A percentile compares a stretch with the other conserved stretches of the same genome.
Conservation (phyloP, 2,329 filamentous ascomycete genomes). For the Neurospora sp. region DNA sequence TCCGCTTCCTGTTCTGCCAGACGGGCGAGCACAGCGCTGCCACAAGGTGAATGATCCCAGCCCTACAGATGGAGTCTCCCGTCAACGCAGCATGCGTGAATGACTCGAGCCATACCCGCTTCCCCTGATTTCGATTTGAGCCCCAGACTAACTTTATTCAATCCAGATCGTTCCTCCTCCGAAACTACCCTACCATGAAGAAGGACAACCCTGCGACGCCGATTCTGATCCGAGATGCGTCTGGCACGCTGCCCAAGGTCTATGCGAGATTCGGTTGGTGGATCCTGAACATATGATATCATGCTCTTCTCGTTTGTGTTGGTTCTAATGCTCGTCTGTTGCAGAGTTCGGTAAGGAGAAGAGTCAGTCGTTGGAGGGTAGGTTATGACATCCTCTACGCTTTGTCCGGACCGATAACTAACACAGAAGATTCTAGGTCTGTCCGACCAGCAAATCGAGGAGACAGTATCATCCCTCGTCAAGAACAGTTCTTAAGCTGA, state of each 20-base stretch:
- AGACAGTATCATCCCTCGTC: slow-evolving; percentile 45
- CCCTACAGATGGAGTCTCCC: not conserved
- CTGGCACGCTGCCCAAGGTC: slow-evolving; percentile 73
- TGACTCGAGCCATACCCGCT: not conserved
- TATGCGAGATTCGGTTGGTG: slow-evolving; percentile 83
- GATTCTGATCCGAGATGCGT: slow-evolving; percentile 89
- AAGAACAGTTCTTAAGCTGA: slow-evolving; percentile 27
- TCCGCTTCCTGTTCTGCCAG: slow-evolving; percentile 96
- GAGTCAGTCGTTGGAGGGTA: slow-evolving; percentile 45
- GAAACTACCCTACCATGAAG: slow-evolving; percentile 97
- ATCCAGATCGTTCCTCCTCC: slow-evolving; percentile 73
- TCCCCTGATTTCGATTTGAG: not conserved
- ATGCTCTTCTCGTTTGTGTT: not conserved
- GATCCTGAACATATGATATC: not conserved
- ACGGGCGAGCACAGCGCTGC: slow-evolving; percentile 83
- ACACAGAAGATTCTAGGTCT: slow-evolving; percentile 28
- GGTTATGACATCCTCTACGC: not conserved
- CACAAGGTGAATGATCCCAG: slow-evolving; percentile 55
- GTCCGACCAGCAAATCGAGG: slow-evolving; percentile 52
- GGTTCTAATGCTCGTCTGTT: not conserved
- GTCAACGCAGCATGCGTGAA: slow-evolving; percentile 1
- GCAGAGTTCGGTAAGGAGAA: slow-evolving; percentile 48
- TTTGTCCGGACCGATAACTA: not conserved
- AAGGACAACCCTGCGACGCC: slow-evolving; percentile 93
- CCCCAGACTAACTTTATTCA: not conserved